Conservation (phyloP, 2,329 filamentous ascomycete species). For the Ascocoryne sarcoides region DNA sequence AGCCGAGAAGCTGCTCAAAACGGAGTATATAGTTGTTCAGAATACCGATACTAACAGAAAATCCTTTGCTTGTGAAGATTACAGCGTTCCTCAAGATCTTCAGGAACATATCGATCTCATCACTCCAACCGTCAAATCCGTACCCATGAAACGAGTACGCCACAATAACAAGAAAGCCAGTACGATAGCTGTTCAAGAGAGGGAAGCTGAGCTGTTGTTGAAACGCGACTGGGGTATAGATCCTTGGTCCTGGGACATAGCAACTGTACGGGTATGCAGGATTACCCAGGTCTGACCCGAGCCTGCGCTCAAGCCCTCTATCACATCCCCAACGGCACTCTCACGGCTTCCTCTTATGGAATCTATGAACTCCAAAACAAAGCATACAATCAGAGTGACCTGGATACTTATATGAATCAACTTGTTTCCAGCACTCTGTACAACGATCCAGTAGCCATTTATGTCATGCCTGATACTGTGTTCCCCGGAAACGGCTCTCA, state of each 20-base stretch:
- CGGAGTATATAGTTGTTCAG: constrained; percentile 1
- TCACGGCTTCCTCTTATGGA: not conserved
- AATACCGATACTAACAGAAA: not conserved
- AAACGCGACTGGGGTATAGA: not conserved
- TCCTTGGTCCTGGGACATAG: not conserved
- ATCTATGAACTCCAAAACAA: not conserved
- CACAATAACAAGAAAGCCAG: not conserved
- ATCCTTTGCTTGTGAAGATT: constrained; percentile 3
- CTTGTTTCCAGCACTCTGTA: not conserved
- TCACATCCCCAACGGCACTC: constrained; percentile 1
- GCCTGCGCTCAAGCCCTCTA: constrained; percentile 1
- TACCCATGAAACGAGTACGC: not conserved
- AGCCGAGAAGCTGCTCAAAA: constrained; percentile 3
- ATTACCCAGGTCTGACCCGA: not conserved
- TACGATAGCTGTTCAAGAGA: not conserved
- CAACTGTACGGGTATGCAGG: not conserved
- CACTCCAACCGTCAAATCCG: not conserved
- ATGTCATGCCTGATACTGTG: constrained; percentile 1
- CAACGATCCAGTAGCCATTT: not conserved
- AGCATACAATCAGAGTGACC: not conserved
- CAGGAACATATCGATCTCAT: constrained; percentile 4
- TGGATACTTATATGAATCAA: not conserved
- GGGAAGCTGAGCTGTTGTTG: not conserved
- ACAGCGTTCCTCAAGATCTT: constrained; percentile 2
- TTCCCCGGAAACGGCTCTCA: not conserved